phyloP scores from a whole-genome alignment of 108 stramenopile genomes.

The Cyclotella sp. region DNA sequence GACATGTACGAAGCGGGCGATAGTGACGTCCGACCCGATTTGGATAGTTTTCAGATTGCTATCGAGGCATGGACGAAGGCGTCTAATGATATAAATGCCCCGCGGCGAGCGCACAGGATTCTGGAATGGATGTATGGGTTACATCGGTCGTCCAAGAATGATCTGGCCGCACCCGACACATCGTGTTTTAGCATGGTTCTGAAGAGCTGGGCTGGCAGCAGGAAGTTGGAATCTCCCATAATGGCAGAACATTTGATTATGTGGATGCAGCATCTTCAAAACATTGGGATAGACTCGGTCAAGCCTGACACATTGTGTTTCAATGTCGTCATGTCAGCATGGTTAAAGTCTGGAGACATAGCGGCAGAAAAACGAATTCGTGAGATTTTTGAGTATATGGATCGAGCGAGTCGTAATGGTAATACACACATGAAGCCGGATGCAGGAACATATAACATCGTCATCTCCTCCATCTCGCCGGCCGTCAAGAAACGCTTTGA shows the following conservation, averaged over 20 bases:
- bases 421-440: conserved; percentile 36
- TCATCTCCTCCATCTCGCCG: conserved; percentile 55
- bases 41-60: conserved; percentile 48
- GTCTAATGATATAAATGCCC: conserved; percentile 37
- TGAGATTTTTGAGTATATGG: conserved; percentile 68
- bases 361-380: conserved; percentile 50
- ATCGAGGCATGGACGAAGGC: conserved; percentile 57
- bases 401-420: conserved; percentile 32
- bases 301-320: conserved; percentile 60
- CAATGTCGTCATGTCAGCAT: conserved; percentile 69
- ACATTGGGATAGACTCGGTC: conserved; percentile 46
- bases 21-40: conserved; percentile 58
- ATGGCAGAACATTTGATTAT: conserved; percentile 68
- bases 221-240: conserved; percentile 61
- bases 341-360: conserved; percentile 53
- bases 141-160: conserved; percentile 54
- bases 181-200: conserved; percentile 73
- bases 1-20: conserved; percentile 52
- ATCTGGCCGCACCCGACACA: conserved; percentile 56
- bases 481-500: conserved; percentile 30
- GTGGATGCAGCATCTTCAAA: conserved; percentile 63
- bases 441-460: conserved; percentile 46
- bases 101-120: conserved; percentile 41
- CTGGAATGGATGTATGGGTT: conserved; percentile 77
- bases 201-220: conserved; percentile 61